Percentiles rank a stretch among this genome's conserved stretches.
phyloP scores from a whole-genome alignment of 495 filamentous ascomycete species.

The Xylaria castorea region DNA sequence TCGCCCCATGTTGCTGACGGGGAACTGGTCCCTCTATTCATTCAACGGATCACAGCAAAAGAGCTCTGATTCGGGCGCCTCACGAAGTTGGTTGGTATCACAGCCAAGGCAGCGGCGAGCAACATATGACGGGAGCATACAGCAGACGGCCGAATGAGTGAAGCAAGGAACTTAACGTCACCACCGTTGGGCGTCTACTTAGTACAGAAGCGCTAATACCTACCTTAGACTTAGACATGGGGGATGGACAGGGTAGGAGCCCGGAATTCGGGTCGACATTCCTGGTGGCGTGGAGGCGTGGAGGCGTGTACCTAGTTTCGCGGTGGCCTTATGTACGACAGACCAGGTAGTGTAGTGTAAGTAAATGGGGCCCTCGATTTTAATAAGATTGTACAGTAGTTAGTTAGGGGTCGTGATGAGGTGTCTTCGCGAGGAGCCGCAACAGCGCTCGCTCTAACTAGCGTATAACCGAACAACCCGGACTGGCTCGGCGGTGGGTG shows the following conservation, averaged over 20 bases:
- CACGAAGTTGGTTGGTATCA: not conserved
- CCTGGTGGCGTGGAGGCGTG: not conserved
- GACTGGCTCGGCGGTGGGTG: conserved; percentile 20
- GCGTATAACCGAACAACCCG: conserved; percentile 1
- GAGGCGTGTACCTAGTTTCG: not conserved
- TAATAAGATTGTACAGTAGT: not conserved
- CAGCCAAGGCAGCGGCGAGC: not conserved
- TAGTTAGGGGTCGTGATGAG: not conserved
- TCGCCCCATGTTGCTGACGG: not conserved
- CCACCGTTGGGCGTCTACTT: not conserved
- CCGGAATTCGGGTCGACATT: conserved; percentile 21
- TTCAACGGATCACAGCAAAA: not conserved
- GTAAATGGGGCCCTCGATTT: not conserved
- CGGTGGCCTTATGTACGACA: not conserved
- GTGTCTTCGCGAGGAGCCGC: conserved; percentile 5
- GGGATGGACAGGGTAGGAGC: conserved; percentile 1
- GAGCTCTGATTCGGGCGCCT: not conserved
- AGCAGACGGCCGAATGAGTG: not conserved
- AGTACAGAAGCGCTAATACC: not conserved
- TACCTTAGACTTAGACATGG: not conserved
- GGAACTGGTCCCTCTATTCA: conserved; percentile 1
- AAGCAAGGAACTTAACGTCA: conserved; percentile 6
- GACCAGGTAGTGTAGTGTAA: not conserved
- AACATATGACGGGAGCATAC: not conserved
- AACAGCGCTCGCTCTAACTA: not conserved